These are phyloP conservation scores for Ophiostoma ips DNA, from an alignment of 2,329 filamentous ascomycete genomes.

Conservation along the genomic window DNA sequence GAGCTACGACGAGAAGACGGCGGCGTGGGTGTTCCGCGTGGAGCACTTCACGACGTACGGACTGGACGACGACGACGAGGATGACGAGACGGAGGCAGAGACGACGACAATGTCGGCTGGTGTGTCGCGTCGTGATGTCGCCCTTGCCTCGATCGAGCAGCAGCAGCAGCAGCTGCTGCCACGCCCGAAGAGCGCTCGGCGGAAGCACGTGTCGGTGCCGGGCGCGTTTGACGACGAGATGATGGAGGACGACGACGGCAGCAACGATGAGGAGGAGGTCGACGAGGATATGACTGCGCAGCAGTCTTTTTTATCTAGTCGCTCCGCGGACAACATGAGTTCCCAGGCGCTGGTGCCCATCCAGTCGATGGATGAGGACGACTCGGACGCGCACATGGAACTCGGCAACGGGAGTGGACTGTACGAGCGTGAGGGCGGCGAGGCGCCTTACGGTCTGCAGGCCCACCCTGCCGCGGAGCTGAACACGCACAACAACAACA, in stretches of 20 bases:
- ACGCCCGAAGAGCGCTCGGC: conserved; percentile 39
- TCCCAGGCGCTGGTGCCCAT: conserved; percentile 45
- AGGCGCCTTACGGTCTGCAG: conserved; percentile 65
- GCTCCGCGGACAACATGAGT: conserved; percentile 70
- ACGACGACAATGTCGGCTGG: conserved; percentile 21
- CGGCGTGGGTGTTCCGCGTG: conserved; percentile 85
- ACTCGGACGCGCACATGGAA: conserved; percentile 57
- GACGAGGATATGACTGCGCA: conserved; percentile 24
- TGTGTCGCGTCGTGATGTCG: conserved; percentile 18
- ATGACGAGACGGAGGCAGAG: conserved; percentile 50
- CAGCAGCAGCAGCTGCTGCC: no score
- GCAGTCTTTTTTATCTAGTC: conserved; percentile 85
- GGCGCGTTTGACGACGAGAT: conserved; percentile 63
- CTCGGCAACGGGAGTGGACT: conserved; percentile 65
- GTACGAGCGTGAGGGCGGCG: conserved; percentile 48
- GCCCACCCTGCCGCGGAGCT: conserved; percentile 67
- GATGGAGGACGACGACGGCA: conserved; percentile 41
- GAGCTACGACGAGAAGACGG: conserved; percentile 63
- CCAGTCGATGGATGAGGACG: conserved; percentile 36
- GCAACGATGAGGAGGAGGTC: conserved; percentile 41
- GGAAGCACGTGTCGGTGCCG: conserved; percentile 43
- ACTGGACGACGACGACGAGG: conserved; percentile 67
- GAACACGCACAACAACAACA: conserved; percentile 9
- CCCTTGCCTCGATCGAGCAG: conserved; percentile 21
- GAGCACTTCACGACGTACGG: conserved; percentile 95